These are phyloP conservation scores for Hansenula sp. DNA, from an alignment of 1,139 yeast species.

Conservation along the genomic window DNA sequence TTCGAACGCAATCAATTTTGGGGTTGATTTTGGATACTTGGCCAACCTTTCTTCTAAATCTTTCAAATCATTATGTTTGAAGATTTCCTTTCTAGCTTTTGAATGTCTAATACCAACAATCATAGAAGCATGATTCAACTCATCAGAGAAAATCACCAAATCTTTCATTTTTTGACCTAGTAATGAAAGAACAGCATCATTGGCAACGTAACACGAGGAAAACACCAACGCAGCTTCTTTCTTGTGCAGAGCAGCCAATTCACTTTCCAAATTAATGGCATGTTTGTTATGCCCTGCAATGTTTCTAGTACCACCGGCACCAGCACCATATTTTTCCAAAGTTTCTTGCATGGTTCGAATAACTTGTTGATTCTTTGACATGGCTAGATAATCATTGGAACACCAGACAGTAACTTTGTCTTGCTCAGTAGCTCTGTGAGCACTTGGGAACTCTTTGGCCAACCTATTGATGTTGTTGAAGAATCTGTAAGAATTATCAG, in stretches of 20 bases:
- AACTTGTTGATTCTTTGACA: conserved; percentile 79
- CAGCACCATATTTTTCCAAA: conserved; percentile 89
- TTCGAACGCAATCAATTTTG: conserved; percentile 95
- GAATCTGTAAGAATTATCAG: conserved; percentile 89
- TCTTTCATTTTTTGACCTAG: conserved; percentile 89
- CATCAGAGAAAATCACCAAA: conserved; percentile 89
- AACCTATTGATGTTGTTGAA: conserved; percentile 96
- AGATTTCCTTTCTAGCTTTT: conserved; percentile 81
- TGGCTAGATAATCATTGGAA: conserved; percentile 93
- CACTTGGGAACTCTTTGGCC: conserved; percentile 89
- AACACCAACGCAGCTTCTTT: conserved; percentile 95
- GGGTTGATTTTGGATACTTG: conserved; percentile 76
- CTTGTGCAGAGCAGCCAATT: conserved; percentile 85
- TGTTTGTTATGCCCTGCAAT: conserved; percentile 96
- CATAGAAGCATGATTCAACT: conserved; percentile 95
- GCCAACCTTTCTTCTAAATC: conserved; percentile 80
- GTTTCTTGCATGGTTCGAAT: conserved; percentile 74
- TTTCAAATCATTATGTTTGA: conserved; percentile 82
- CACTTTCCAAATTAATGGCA: conserved; percentile 81
- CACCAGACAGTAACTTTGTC: conserved; percentile 98
- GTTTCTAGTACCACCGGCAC: conserved; percentile 99
- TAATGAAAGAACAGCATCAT: conserved; percentile 91
- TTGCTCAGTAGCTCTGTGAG: conserved; percentile 70
- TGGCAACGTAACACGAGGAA: conserved; percentile 94
- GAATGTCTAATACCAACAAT: conserved; percentile 94